Base-by-base conservation (phyloP, 2,329 filamentous ascomycete species). In the Alternaria postmessia region DNA sequence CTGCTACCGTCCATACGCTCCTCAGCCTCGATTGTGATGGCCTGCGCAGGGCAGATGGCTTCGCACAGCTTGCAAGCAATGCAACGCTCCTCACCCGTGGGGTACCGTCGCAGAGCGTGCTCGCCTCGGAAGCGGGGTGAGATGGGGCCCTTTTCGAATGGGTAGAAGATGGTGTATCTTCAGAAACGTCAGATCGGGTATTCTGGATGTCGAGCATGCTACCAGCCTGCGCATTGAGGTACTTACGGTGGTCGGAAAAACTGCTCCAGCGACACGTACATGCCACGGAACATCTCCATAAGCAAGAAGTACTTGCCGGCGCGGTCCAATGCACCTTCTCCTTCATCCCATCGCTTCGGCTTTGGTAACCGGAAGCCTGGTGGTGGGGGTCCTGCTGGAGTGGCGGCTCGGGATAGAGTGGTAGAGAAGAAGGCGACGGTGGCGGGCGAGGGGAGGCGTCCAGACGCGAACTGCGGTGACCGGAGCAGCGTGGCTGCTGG, bases 61-160 rank as follows among this genome's bases (percentile, higher is more conserved):
- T 99, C 95, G 84, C 95, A 99, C 61, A 99, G 89, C 86, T 99
- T 99, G 91, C 95, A 99, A 72, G 95, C 95, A 82, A 99, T 99
- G 86, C 95, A 99, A 73, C 95, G 91, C 85, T 99, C 95, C 84
- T 99, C 95, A 70, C 95, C 95, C 3, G 94, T 96, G 30, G 95
- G 95, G 81, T 99, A 99, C 76, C 95, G 89, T 81, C 95, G 90
- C 66, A 99, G 87, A 69, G 95, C 95, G 84, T 99, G 95, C 82
- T 99, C 95, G 79, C 95, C 95, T 81, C 95, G 92, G 89, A 99
- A 99, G 72, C 95, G 91, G 63, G 95, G 95, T 36, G 94, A 97
- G 79, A 99, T 97, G 62, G 95, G 95, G 48, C 95, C 95, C 87
- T 99, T 99, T 81, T 99, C 95, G 81, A 97, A 99, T 43, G 95